Evolutionary conservation across 179 eudicot genomes (phyloP).

Genomic region (Silene coronaria): DNA sequence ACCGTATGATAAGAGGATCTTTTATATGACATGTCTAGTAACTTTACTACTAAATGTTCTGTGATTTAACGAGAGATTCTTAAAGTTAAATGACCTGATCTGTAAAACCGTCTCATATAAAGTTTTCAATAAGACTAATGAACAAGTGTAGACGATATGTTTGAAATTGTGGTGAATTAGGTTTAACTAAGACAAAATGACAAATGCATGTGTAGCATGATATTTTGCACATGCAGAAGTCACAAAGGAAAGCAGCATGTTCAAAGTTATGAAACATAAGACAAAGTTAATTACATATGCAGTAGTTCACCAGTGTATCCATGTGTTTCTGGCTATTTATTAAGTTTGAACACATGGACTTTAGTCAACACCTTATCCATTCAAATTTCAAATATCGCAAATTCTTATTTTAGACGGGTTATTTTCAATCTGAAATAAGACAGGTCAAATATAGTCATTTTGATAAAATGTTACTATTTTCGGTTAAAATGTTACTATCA

Average conservation of each 20-base stretch:
- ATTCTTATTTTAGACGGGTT: no score
- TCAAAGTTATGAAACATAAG: neutral
- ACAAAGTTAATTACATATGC: neutral
- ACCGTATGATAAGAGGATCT: no score
- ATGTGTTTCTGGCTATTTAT: neutral
- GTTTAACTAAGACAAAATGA: neutral
- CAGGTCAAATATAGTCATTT: no score
- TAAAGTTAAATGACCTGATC: neutral
- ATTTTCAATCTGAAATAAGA: no score
- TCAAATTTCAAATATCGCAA: no score
- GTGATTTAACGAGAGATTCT: neutral
- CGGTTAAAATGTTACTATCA: no score
- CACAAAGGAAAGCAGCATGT: neutral
- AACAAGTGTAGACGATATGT: conserved; percentile 1
- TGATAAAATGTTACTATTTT: no score
- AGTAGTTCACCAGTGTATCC: neutral
- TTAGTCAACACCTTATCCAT: neutral
- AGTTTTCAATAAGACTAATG: neutral
- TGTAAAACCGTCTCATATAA: neutral
- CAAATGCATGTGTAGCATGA: conserved; percentile 7
- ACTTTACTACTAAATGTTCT: neutral
- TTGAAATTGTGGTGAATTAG: neutral
- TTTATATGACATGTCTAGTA: no score
- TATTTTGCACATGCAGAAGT: neutral
- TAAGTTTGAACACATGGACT: neutral